Percentiles rank a stretch among this genome's conserved stretches.
These are phyloP conservation scores for Closterium sp. DNA, from an alignment of 139 green algal species.

Conservation along the genomic window DNA sequence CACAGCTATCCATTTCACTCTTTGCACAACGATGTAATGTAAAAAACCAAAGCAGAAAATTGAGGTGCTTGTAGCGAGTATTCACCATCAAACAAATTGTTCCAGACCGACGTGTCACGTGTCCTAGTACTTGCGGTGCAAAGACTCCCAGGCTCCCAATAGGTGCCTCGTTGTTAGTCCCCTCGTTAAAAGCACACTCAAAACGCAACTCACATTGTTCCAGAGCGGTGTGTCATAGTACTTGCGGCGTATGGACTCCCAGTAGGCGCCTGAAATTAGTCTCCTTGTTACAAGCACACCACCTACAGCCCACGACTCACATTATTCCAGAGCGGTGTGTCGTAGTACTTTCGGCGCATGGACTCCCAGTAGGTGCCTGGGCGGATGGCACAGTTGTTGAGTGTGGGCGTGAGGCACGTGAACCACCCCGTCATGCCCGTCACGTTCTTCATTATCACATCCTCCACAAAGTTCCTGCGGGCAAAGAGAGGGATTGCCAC, in stretches of 20 bases:
- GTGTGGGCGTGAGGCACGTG: not conserved
- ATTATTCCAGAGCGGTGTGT: slow-evolving; percentile 1
- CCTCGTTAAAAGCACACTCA: too few species aligned
- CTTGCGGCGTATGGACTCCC: not conserved
- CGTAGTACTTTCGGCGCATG: not conserved
- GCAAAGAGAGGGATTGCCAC: too few species aligned
- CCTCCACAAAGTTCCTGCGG: not conserved
- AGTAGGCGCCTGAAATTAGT: slow-evolving; percentile 26
- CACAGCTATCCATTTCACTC: too few species aligned
- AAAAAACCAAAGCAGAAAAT: too few species aligned
- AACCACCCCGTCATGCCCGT: not conserved
- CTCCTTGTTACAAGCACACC: too few species aligned
- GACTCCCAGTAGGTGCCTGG: slow-evolving; percentile 24
- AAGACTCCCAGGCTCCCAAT: too few species aligned
- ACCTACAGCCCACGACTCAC: not conserved
- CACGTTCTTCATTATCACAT: not conserved
- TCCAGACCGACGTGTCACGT: too few species aligned
- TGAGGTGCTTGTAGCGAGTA: too few species aligned
- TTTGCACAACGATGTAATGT: too few species aligned
- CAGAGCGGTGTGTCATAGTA: slow-evolving; percentile 9
- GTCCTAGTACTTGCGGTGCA: too few species aligned
- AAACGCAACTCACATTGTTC: not conserved
- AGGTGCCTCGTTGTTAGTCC: too few species aligned
- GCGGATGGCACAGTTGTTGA: slow-evolving; percentile 23
- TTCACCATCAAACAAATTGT: too few species aligned